Base-by-base conservation (phyloP, 306 rosid genomes). In the Lithocarpus polystachyus region DNA sequence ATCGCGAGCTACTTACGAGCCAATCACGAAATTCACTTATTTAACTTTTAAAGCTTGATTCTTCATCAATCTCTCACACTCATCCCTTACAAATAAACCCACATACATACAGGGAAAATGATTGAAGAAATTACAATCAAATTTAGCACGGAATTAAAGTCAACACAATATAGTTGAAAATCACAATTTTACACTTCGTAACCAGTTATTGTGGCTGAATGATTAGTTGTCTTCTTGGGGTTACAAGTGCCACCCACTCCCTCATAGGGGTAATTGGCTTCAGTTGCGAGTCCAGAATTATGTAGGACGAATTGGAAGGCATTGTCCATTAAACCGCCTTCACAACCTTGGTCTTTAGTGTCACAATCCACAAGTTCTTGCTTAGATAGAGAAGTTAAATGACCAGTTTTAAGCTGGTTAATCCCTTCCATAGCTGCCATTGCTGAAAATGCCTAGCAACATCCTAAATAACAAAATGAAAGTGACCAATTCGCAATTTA, bases 321-420 rank as follows among this genome's bases (percentile, higher is more conserved):
- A 37, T 37, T 37, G 9, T 37, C 43, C 43, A 1, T 37, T 37
- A 37, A 37, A 37, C 10, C 54, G 2, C 80, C 74, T 19, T 17
- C 35, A 51, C 80, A 76, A 14, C 73, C 80, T 23, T 76, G 24
- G 45, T 65, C 80, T 1, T 11, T n/a, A 0, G 62, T 43, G 61
- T 51, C 80, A 65, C 80, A 65, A 3, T 76, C 80, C 8, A 76
- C 65, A 4, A 76, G 53, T n/a, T 76, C 69, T 68, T 68, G 54
- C 37, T 59, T 29, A 6, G 77, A 79, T 14, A 72, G 65, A 23
- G 64, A 71, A 20, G 31, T n/a, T 5, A 69, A 64, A 4, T 56
- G 10, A 12, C 82, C 67, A 17, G 60, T 59, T 60, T 59, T 71
- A 20, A 72, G 19, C 15, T 72, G 14, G 14, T 26, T 52, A 6